Base-by-base conservation (phyloP, 2,329 filamentous ascomycete species). In the Thelonectria blattea region DNA sequence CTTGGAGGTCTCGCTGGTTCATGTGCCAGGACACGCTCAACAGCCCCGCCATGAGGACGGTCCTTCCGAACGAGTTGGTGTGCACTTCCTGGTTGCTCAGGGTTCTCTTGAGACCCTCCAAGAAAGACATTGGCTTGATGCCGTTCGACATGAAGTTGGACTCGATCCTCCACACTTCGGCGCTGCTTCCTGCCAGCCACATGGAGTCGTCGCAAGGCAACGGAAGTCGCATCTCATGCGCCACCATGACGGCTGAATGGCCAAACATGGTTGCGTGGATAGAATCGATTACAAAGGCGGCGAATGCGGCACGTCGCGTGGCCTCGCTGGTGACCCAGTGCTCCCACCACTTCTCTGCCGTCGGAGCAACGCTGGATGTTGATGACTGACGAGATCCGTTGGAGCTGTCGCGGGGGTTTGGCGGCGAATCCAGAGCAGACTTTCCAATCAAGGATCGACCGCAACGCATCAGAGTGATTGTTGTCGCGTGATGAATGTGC, bases 191-290 rank as follows among this genome's bases (percentile, higher is more conserved):
- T 5, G 95, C 95, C 57, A 90, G 91, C 95, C 95, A 99, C 11
- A 98, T 79, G 4, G 90, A 87, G 73, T 98, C 95, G 67, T 98
- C 93, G 72, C 94, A 98, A 0, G 95, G 95, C 45, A 99, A 78
- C 1, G 93, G 92, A 9, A 98, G 82, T 51, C 92, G 88, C 86
- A 99, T 92, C 76, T 98, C 95, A 71, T 98, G 93, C 2, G 93
- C 93, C 8, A 96, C 93, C 94, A 98, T 97, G 45, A 96, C 93
- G 0, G 92, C 94, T 3, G 93, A 95, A 75, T 98, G 95, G 0
- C 94, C 95, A 75, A 98, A 98, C 91, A 99, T 97, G 27, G 93
- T 97, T 1, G 93, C 93, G 75, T 99, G 95, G 2, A 93, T 96
- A 5, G 93, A 96, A 74, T 99, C 95, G 65, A 98, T 89, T 45